phyloP scores from a whole-genome alignment of 1,139 yeast genomes.

The Pichia sp. region DNA sequence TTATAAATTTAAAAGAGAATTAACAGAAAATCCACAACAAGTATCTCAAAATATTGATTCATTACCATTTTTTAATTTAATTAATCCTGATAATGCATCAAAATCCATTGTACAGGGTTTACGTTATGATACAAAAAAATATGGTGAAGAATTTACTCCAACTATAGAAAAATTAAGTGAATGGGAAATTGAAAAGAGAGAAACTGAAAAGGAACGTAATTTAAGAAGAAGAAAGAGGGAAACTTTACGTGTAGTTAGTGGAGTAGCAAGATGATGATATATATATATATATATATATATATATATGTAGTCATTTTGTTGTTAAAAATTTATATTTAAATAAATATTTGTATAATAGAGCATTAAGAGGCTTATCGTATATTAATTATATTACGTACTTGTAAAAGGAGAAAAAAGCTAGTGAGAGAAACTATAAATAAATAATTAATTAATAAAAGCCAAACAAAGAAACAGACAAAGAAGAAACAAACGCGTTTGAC shows the following conservation, averaged over 20 bases:
- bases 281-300: too few relatives aligned
- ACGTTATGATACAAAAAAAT: constrained; percentile 50
- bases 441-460: too few relatives aligned
- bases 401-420: too few relatives aligned
- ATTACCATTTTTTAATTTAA: constrained; percentile 34
- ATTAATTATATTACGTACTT: too few relatives aligned
- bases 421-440: too few relatives aligned
- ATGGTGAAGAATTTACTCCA: constrained; percentile 86
- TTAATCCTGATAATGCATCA: constrained; percentile 33
- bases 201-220: constrained; percentile 90
- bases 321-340: neutral
- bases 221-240: constrained; percentile 90
- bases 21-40: constrained; percentile 71
- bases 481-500: too few relatives aligned
- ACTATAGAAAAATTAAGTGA: constrained; percentile 78
- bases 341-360: too few relatives aligned
- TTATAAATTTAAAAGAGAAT: constrained; percentile 71
- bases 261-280: constrained; percentile 9
- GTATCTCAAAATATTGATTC: constrained; percentile 29
- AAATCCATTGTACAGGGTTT: constrained; percentile 44
- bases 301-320: neutral
- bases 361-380: too few relatives aligned
- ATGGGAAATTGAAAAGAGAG: constrained; percentile 92
- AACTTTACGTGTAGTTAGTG: constrained; percentile 46
- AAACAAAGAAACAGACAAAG: too few relatives aligned